Base-by-base conservation (phyloP, 495 filamentous ascomycete species). In the Lepidopterella palustris region DNA sequence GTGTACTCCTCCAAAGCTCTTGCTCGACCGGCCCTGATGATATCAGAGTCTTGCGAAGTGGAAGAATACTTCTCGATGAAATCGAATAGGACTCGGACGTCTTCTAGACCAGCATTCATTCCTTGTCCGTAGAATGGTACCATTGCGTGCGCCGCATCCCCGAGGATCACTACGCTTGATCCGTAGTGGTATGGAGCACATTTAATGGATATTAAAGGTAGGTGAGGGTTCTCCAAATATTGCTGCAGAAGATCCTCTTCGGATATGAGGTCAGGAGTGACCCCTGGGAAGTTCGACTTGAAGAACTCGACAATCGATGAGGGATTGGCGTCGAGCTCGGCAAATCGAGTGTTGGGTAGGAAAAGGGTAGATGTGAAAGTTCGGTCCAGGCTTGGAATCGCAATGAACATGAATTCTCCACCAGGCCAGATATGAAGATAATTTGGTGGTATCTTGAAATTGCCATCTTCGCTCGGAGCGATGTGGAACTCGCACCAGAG, bases 371-470 rank as follows among this genome's bases (percentile, higher is more conserved):
- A 96, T 0, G 92, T 97, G 68, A 99, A 99, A 0, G 89, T 88
- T 58, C 87, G 87, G 70, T 97, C 91, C 13, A 84, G 76, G 53
- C 85, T 89, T 0, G 93, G 92, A 25, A 99, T 88, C 20, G 93
- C 93, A 66, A 99, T 97, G 73, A 99, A 99, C 93, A 99, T 97
- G 69, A 90, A 88, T 11, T 89, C 82, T 61, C 84, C 83, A 23
- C 87, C 89, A 0, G 93, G 93, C 93, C 93, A 99, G 73, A 99
- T 99, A 71, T 99, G 93, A 1, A 99, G 80, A 67, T 97, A 90
- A 70, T 96, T 87, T 15, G 90, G 89, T 0, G 88, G 90, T 55
- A 97, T 88, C 28, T 76, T 76, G 70, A 92, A 99, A 61, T 76
- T 80, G 26, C 80, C 78, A 10, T 78, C 75, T 21, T 73, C 61